These are phyloP conservation scores for barrel medic (Medicago truncatula) DNA, from an alignment of 306 rosid genomes.

Conservation along the genomic window MtrunA17r5.0-ANR NC_053048.1:55206001-55206500, in stretches of 20 bases:
- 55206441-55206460: too few relatives aligned
- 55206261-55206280: conserved; percentile 10
- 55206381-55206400: neutral
- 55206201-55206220: conserved; percentile 15
- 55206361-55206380: neutral
- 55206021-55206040: conserved; percentile 11
- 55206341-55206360: neutral
- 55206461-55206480: too few relatives aligned
- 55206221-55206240: conserved; percentile 30
- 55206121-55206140: conserved; percentile 47
- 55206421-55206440: too few relatives aligned
- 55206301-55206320: conserved; percentile 15
- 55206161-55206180: conserved; percentile 25
- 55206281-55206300: conserved; percentile 33
- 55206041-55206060: too few relatives aligned
- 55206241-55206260: conserved; percentile 20
- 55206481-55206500: too few relatives aligned
- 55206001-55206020: neutral
- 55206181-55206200: conserved; percentile 43
- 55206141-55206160: conserved; percentile 37
- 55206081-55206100: conserved; percentile 21
- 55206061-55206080: conserved; percentile 14
- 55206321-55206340: neutral
- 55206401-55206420: neutral
- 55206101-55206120: conserved; percentile 38